These are phyloP conservation scores for Phytophthora lateralis DNA, from an alignment of 352 stramenopile species.

Conservation along the genomic window DNA sequence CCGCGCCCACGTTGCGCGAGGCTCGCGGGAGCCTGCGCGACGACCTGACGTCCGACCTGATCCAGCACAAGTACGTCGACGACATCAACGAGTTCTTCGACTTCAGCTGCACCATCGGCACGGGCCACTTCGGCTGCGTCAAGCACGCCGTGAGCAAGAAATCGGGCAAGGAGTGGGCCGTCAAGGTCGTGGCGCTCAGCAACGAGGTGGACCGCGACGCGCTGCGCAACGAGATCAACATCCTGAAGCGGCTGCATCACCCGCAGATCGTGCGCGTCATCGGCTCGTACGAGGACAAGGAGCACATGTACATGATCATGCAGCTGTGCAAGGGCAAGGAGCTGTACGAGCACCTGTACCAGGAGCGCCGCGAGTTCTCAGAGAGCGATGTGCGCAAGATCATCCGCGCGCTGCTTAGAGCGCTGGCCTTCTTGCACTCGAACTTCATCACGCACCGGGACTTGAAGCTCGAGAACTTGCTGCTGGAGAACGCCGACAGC, in stretches of 20 bases:
- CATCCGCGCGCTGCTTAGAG: constrained; percentile 62
- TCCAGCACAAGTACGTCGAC: constrained; percentile 79
- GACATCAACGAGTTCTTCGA: constrained; percentile 70
- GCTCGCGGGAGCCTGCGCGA: constrained; percentile 49
- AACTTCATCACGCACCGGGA: constrained; percentile 84
- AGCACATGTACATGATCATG: constrained; percentile 90
- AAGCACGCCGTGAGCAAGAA: constrained; percentile 62
- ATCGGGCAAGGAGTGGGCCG: constrained; percentile 76
- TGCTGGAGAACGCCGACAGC: constrained; percentile 72
- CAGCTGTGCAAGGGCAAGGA: constrained; percentile 86
- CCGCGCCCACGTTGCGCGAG: constrained; percentile 12
- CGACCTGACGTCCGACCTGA: constrained; percentile 74
- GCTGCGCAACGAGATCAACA: constrained; percentile 79
- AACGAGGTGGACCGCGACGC: constrained; percentile 80
- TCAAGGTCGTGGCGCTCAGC: constrained; percentile 75
- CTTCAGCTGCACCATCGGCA: constrained; percentile 68
- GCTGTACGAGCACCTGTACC: constrained; percentile 80
- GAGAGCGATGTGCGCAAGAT: constrained; percentile 74
- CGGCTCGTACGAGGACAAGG: constrained; percentile 75
- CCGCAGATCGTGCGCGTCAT: constrained; percentile 84
- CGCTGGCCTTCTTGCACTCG: constrained; percentile 77
- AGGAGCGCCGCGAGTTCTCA: constrained; percentile 60
- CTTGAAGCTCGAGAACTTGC: constrained; percentile 84
- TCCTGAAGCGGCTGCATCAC: constrained; percentile 79
- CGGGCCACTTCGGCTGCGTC: constrained; percentile 76